Evolutionary conservation across 192 early-diverging fungal species (phyloP), one percentile per base, ranked within the genome.

Genomic region (Chytriomyces hyalinus): DNA sequence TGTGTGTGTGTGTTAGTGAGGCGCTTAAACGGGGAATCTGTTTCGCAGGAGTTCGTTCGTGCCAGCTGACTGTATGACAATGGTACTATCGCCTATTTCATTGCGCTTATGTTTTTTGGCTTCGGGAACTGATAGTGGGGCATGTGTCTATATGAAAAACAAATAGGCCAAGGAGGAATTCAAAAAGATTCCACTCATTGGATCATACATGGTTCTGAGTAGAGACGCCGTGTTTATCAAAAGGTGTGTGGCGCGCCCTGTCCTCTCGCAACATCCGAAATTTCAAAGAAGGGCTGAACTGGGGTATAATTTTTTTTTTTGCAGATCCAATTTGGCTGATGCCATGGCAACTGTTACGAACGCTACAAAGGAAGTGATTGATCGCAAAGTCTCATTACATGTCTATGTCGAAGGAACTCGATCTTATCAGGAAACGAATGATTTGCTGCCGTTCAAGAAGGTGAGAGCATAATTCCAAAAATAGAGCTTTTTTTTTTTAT

Each of bases 391-490:
- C 46, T 84, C 89, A 65, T 87, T 96, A 43, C 91, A 88, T 71
- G 91, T 98, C 74, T 98, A 93, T 79, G 94, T 94, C 68, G 95
- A 97, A 83, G 97, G 97, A 61, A 96, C 92, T n/a, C 91, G 97
- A 63, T 92, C 92, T 17, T 92, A 90, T 73, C 89, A 90, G 51
- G 80, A 81, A 20, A 87, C 90, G 28, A 87, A 90, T 49, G 78
- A 92, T 60, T 70, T 98, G 69, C 84, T 97, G 48, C 94, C 93
- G 8, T 98, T 98, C 86, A 98, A 98, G 83, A 98, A 97, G 85
- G 95, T 70, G 36, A 36, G 36, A 2, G 3, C 57, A n/a, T 59
- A 59, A 59, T 22, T 22, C 57, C 57, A 22, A n/a, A n/a, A 59
- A 59, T 59, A 15, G 15, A 59, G 45, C 24, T 0, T 0, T 69